These are phyloP conservation scores for Linderina pennispora DNA, from an alignment of 192 early-diverging fungal genomes.

Conservation along the genomic window DNA sequence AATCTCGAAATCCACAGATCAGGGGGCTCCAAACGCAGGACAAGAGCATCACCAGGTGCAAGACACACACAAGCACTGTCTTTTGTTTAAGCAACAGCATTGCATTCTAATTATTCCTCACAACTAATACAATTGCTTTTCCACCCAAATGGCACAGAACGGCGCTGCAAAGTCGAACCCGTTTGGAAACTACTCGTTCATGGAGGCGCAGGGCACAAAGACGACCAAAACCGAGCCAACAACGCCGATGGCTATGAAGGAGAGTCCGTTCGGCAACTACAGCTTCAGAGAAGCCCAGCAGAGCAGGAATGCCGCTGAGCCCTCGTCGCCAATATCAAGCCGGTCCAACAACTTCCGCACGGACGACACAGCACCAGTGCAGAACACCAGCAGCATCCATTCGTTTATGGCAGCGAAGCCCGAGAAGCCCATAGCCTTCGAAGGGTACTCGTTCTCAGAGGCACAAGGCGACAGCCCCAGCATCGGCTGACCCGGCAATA, in stretches of 20 bases:
- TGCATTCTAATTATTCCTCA: too few species aligned
- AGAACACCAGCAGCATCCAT: not conserved
- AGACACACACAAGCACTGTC: too few species aligned
- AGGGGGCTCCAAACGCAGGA: too few species aligned
- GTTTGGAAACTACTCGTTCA: constrained; percentile 45
- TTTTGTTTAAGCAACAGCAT: too few species aligned
- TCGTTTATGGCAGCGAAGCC: not conserved
- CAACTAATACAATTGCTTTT: too few species aligned
- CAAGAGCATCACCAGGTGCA: too few species aligned
- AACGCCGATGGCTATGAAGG: not conserved
- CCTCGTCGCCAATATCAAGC: constrained; percentile 16
- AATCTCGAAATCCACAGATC: too few species aligned
- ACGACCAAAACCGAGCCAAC: not conserved
- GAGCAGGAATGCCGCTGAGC: constrained; percentile 2
- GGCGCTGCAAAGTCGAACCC: too few species aligned
- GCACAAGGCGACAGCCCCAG: not conserved
- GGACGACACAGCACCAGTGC: not conserved
- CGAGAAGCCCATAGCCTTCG: not conserved
- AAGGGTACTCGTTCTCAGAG: not conserved
- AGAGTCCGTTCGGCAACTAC: constrained; percentile 37
- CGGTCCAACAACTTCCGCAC: not conserved
- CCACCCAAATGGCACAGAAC: too few species aligned
- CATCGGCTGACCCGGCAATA: too few species aligned
- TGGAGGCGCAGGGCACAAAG: constrained; percentile 22
- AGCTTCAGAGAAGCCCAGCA: constrained; percentile 40